Base-by-base conservation (phyloP, 345 rosid genomes). In the Brassica incana region DNA sequence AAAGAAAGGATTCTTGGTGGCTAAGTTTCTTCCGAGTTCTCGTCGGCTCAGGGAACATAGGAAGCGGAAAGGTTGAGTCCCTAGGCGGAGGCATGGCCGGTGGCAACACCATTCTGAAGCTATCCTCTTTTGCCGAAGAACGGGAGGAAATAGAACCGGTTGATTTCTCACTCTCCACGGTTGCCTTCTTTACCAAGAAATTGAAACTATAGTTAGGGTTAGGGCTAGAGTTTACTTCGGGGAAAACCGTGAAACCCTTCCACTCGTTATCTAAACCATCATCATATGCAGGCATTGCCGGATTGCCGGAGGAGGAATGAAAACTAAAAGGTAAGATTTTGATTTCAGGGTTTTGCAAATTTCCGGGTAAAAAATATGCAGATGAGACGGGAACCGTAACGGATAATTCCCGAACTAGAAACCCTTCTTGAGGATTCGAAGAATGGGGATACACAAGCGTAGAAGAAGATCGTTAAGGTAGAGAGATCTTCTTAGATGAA, bases 61-160 rank as follows among this genome's bases (percentile, higher is more conserved):
- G 84, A 33, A 78, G 85, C 1, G 85, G 84, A 52, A 80, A 81
- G 2, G 81, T 73, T 0, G 64, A 43, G 58, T 83, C 81, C 23
- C 73, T 70, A 15, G 67, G 86, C 8, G 84, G 76, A 60, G 86
- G 77, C 56, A 78, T n/a, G 1, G 79, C 76, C 2, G 83, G 88
- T 1, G 85, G 88, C 15, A 89, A 65, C 76, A 83, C 86, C 14
- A 90, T 78, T 60, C 77, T 85, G 73, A 88, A 88, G 68, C 85
- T 85, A 2, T 71, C 82, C 5, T 81, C 84, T 71, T 33, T 80
- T 2, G 35, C 64, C 2, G 59, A 71, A 0, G 73, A 65, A 56
- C 63, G 80, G 27, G 83, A 65, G 80, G 76, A 33, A 7, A 65
- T 35, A 30, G 73, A 68, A 30, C 63, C 10, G 1, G 33, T 58